Evolutionary conservation across 2,329 filamentous ascomycete genomes (phyloP), one percentile per base, ranked within the genome.

Genomic region (Cylindrodendrum hubeiense): DNA sequence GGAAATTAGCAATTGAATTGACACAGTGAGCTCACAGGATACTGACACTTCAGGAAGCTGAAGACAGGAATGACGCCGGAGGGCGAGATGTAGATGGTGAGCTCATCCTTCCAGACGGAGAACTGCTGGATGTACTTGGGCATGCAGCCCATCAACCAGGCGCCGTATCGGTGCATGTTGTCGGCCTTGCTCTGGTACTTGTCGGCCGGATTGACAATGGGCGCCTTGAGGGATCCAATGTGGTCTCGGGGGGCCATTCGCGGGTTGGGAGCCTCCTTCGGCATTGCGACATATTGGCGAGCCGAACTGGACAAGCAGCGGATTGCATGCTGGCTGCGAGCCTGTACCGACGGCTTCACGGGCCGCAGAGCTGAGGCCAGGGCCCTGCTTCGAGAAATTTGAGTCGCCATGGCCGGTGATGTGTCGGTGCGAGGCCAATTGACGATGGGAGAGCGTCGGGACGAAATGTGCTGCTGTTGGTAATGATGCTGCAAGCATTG

Each of bases 81-180:
- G 1, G 96, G 96, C 51, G 93, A 87, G 77, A 98, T 96, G 82
- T 97, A 95, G 80, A 98, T 93, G 74, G 92, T 94, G 79, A 99
- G 90, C 83, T 99, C 96, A 79, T 99, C 96, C 85, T 99, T 99
- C 96, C 96, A 99, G 60, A 99, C 95, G 13, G 95, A 97, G 85
- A 98, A 98, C 84, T 99, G 96, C 85, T 99, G 97, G 75, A 99
- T 89, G 83, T 97, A 98, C 86, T 98, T 98, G 75, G 96, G 97
- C 77, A 99, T 83, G 81, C 93, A 97, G 73, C 94, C 95, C 89
- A 99, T 95, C 77, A 99, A 85, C 88, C 97, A 99, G 78, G 97
- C 90, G 76, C 96, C 96, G 79, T 99, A 99, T 77, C 90, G 92
- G 86, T 99, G 96, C 78, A 98, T 86, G 78, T 91, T 88, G 71